Evolutionary conservation across 768 basidiomycete genomes (phyloP), one percentile per base, ranked within the genome.

Genomic region (Agaricus subrufescens): DNA sequence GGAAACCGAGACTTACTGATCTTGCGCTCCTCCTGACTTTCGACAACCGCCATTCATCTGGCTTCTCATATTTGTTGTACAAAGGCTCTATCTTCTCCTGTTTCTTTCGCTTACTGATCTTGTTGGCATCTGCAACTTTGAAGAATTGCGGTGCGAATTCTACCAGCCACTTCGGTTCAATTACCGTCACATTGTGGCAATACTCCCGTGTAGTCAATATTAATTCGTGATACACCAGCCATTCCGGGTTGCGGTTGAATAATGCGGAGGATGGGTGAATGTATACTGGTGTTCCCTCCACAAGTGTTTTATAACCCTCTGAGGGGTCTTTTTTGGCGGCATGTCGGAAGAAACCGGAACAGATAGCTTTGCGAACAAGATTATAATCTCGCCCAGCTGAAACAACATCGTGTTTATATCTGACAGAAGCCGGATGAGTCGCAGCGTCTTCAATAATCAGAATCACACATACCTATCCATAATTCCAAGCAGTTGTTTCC

Each of bases 141-240:
- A 98, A 99, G 80, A 97, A 98, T 58, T 95, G 94, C 1, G 97
- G 96, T 6, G 96, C 97, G 25, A 96, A 94, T 66, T 99, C 95
- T 15, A 94, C 91, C 7, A 98, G 83, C 97, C 96, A 99, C 69
- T 97, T 97, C 3, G 97, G 96, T 67, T 99, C 97, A 58, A 99
- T 82, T 0, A 93, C 91, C 0, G 94, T 96, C 44, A 98, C 93
- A 53, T 91, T 94, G 64, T 91, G 88, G 68, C 88, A 91, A 66
- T 91, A 97, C 71, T 94, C 91, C 64, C 94, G 84, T n/a, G 97
- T 97, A 11, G 97, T 98, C 60, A 98, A 76, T 52, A 98, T 87
- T 64, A 99, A 70, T 69, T 98, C 97, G 68, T 99, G 93, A 73
- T 99, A 96, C 46, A 95, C 86, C 40, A 91, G 74, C 93, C 94